Evolutionary conservation across 768 basidiomycete species (phyloP).

Genomic region (Lyophyllum shimeji): DNA sequence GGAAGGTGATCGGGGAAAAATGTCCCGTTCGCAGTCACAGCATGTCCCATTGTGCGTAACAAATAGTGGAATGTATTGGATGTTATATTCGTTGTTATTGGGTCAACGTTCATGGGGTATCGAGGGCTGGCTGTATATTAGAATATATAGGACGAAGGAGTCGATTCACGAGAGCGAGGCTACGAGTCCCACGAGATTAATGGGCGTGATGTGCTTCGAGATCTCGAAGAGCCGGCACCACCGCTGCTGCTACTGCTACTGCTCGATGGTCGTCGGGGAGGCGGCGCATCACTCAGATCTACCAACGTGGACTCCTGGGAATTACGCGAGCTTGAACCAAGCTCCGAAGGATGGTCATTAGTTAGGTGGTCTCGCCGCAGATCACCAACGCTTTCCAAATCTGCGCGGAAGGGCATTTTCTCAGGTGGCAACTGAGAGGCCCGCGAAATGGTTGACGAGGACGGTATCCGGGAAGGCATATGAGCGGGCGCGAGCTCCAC

Average conservation of each 20-base stretch:
- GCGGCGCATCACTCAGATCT: constrained; percentile 20
- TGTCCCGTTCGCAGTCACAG: constrained; percentile 1
- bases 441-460: constrained; percentile 22
- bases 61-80: not conserved
- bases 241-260: constrained; percentile 15
- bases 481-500: constrained; percentile 41
- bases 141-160: constrained; percentile 6
- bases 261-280: constrained; percentile 24
- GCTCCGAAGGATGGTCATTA: constrained; percentile 9
- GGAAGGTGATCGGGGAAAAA: not conserved
- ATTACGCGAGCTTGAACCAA: constrained; percentile 16
- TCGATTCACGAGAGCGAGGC: not conserved
- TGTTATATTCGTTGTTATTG: not conserved
- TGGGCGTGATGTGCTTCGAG: constrained; percentile 21
- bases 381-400: constrained; percentile 32
- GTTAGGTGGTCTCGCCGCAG: constrained; percentile 10
- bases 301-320: constrained; percentile 19
- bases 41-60: not conserved
- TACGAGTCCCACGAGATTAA: constrained; percentile 17
- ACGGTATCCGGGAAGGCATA: constrained; percentile 21
- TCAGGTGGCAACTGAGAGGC: constrained; percentile 38
- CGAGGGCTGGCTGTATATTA: not conserved
- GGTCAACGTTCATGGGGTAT: constrained; percentile 11
- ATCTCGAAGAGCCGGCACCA: constrained; percentile 18
- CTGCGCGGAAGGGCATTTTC: constrained; percentile 40